A percentile compares a stretch with the other conserved stretches of the same genome.
Evolutionary conservation across 1,139 yeast genomes (phyloP).

Genomic region (Blastobotrys illinoisensis): DNA sequence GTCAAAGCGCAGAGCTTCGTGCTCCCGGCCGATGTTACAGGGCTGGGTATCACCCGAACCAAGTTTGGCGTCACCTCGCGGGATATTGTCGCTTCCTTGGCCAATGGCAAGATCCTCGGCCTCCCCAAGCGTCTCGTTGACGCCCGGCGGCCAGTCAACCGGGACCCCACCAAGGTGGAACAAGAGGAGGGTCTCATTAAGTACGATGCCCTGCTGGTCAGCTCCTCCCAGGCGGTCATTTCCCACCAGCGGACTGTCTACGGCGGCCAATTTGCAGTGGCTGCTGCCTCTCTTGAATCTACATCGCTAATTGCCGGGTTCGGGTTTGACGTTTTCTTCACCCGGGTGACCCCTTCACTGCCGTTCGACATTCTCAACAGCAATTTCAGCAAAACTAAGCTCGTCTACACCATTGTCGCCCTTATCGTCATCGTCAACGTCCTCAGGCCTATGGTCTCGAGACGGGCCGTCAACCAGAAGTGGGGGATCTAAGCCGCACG

Average conservation of each 20-base stretch:
- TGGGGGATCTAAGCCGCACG: slow-evolving; percentile 18
- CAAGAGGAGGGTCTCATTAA: slow-evolving; percentile 57
- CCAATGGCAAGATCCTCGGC: slow-evolving; percentile 57
- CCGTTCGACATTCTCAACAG: slow-evolving; percentile 73
- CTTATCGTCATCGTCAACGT: slow-evolving; percentile 44
- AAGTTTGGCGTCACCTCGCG: slow-evolving; percentile 70
- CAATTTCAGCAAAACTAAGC: slow-evolving; percentile 61
- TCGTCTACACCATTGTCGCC: slow-evolving; percentile 53
- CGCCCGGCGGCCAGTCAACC: slow-evolving; percentile 40
- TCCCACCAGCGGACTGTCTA: slow-evolving; percentile 38
- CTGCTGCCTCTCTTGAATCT: slow-evolving; percentile 73
- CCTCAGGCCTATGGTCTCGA: slow-evolving; percentile 54
- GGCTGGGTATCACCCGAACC: slow-evolving; percentile 57
- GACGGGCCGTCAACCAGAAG: slow-evolving; percentile 32
- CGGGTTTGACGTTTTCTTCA: slow-evolving; percentile 68
- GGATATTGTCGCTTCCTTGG: slow-evolving; percentile 54
- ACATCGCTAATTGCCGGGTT: slow-evolving; percentile 66
- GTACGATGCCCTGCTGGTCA: slow-evolving; percentile 58
- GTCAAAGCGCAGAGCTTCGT: slow-evolving; percentile 49
- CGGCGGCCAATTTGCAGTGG: slow-evolving; percentile 37
- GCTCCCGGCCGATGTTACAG: slow-evolving; percentile 47
- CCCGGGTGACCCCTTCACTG: slow-evolving; percentile 71
- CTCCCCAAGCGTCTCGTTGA: slow-evolving; percentile 53
- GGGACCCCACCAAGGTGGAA: slow-evolving; percentile 51
- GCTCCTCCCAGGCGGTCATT: slow-evolving; percentile 42